Conservation (phyloP, 345 rosid species). For the Salix suchowensis region DNA sequence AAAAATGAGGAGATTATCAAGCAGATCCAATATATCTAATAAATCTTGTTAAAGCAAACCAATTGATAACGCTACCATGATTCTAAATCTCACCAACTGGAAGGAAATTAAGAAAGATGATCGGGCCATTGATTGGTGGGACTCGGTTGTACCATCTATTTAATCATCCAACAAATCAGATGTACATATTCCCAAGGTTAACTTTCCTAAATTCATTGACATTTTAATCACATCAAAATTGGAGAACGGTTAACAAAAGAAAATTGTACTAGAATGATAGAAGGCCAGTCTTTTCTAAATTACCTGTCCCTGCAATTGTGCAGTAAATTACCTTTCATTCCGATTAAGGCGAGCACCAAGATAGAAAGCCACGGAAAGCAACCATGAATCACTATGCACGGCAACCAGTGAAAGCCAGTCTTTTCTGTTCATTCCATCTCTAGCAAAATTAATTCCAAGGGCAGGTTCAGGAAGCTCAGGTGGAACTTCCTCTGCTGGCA, state of each 20-base stretch:
- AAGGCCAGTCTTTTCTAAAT: too few relatives aligned
- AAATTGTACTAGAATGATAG: neutral
- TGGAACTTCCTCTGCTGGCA: constrained; percentile 97
- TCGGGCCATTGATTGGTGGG: neutral
- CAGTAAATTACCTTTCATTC: constrained; percentile 61
- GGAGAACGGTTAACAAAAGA: neutral
- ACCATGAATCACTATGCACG: constrained; percentile 95
- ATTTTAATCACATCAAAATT: neutral
- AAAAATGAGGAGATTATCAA: neutral
- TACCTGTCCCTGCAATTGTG: neutral
- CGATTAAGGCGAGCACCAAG: constrained; percentile 91
- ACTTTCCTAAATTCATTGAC: neutral
- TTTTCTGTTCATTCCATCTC: constrained; percentile 96
- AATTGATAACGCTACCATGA: neutral
- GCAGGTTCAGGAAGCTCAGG: constrained; percentile 98
- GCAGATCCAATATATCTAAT: neutral
- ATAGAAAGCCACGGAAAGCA: constrained; percentile 95
- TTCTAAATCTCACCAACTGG: neutral
- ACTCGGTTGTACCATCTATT: neutral
- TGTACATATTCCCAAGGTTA: neutral
- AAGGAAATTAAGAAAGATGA: neutral
- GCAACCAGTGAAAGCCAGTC: constrained; percentile 94
- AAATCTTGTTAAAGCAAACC: neutral
- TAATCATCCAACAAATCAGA: neutral
- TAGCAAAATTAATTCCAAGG: constrained; percentile 86